Base-by-base conservation (phyloP, 768 basidiomycete species). In the Mycena venus region DNA sequence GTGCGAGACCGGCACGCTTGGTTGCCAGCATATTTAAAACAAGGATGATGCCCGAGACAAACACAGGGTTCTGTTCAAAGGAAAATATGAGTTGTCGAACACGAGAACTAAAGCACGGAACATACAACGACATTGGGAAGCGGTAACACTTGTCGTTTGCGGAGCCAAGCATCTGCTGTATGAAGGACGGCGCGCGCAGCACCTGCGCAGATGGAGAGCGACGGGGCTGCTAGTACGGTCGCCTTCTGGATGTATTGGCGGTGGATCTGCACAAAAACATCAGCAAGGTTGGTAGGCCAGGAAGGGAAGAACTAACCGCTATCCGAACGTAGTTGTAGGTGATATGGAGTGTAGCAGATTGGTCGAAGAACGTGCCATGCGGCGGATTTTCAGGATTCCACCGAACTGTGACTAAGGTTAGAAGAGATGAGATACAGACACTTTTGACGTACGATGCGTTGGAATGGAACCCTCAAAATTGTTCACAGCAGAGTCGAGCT, bases 401-500 rank as follows among this genome's bases (percentile, higher is more conserved):
- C 4, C 81, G 83, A 53, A 85, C 84, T 85, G 69, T 12, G 19
- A 2, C 66, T 44, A 51, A 42, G 58, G 6, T 61, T 2, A 7
- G 27, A 63, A 56, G 7, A 47, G 32, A 17, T 47, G 58, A n/a
- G 0, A 23, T 29, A 7, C 61, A 21, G 58, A 10, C 10, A n/a
- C 10, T 29, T 25, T 10, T 21, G 5, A 55, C 82, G 40, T 74
- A 87, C 86, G 71, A 63, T 88, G 87, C 51, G 85, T 82, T 2
- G 90, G 90, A 23, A 91, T 82, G 14, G 84, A 79, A 66, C 88
- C 88, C 9, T 88, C 84, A 86, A 88, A 90, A 15, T 85, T 82
- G 76, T 90, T 89, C 62, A 91, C 80, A 1, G 85, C 85, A 1
- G 87, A 87, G 78, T 90, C 90, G 7, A 91, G 83, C 58, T 89